Evolutionary conservation across 306 rosid species (phyloP), one percentile per base, ranked within the genome.

Genomic region (Lotus japonicus): DNA sequence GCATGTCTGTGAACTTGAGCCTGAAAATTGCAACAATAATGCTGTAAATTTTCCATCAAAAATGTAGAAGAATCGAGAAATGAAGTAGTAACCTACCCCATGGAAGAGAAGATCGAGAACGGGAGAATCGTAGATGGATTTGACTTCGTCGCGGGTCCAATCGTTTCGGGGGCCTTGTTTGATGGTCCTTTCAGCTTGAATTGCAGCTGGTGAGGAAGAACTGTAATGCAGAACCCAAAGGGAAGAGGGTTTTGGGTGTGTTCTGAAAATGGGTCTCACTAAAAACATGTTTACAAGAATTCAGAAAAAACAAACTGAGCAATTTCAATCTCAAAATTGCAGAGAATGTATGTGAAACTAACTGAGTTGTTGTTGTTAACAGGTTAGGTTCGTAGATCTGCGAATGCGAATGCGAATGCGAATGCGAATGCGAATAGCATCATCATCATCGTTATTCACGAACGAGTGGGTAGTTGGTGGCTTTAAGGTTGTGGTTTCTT

Each of bases 31-130:
- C n/a, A 21, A 38, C 13, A 73, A 55, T 23, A 53, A 39, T 21
- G 23, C 26, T 53, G 17, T 36, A 28, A 4, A 46, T 6, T 18
- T 53, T 58, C 23, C 36, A 48, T 31, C 4, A 12, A 64, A 74
- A 63, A 41, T 17, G 12, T 9, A 36, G 50, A 1, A 7, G 31
- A 46, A 15, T 2, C 9, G n/a, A 18, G 11, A 52, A 19, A 28
- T 2, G 11, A 16, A 49, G 2, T 4, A n/a, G n/a, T n/a, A n/a
- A 61, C 19, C 58, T n/a, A 94, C 98, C 69, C 98, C 98, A 16
- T 94, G 97, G 78, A 88, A 94, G 71, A 94, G 98, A 26, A 94
- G 98, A 86, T 94, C 98, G 52, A 94, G 96, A 66, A 88, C 21
- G 17, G 98, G 98, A 56, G 98, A 94, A 55, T 86, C 82, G 35